Conservation (phyloP, 768 basidiomycete species). For the Tricholoma furcatifolium region DNA sequence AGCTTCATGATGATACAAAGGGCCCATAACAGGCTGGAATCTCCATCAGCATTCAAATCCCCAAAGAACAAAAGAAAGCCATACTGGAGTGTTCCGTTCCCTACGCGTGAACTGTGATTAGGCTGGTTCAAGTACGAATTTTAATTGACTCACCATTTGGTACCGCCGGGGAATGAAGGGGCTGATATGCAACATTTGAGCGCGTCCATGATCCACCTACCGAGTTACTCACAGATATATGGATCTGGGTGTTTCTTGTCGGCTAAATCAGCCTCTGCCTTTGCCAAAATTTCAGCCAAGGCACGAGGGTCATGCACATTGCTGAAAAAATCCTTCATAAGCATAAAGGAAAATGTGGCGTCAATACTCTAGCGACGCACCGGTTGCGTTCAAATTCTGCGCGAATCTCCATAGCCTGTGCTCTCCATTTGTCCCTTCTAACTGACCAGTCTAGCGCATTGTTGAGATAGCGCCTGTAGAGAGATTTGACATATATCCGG, state of each 20-base stretch:
- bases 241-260: constrained; percentile 83
- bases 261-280: constrained; percentile 76
- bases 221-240: constrained; percentile 72
- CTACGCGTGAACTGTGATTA: constrained; percentile 31
- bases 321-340: constrained; percentile 35
- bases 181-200: constrained; percentile 42
- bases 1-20: constrained; percentile 63
- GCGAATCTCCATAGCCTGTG: constrained; percentile 79
- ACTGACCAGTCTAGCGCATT: constrained; percentile 92
- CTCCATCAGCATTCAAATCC: constrained; percentile 9
- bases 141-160: constrained; percentile 78
- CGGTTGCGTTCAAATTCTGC: constrained; percentile 94
- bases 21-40: constrained; percentile 57
- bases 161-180: constrained; percentile 81
- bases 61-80: constrained; percentile 25
- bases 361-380: constrained; percentile 38
- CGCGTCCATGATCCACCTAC: constrained; percentile 1
- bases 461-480: constrained; percentile 84
- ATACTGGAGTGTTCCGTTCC: constrained; percentile 82
- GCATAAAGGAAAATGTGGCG: not conserved
- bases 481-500: constrained; percentile 84
- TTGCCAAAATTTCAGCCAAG: constrained; percentile 71
- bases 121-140: constrained; percentile 4
- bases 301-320: constrained; percentile 84
- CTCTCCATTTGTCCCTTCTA: constrained; percentile 83